Conservation (phyloP, 169 alveolate species). For the Hepatocystis sp. region DNA sequence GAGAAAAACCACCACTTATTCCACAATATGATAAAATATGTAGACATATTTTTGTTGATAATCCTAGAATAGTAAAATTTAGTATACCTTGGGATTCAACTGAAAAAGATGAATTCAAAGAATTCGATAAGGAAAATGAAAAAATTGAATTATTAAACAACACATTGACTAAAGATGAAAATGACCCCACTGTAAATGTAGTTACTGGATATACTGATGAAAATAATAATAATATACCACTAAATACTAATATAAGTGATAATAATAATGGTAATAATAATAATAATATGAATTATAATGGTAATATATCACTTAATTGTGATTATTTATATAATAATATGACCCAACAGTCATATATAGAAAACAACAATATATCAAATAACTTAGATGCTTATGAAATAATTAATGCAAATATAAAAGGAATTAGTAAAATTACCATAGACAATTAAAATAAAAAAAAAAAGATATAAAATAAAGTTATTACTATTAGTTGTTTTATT, state of each 20-base stretch:
- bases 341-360: constrained; percentile 4
- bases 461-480: too few relatives aligned
- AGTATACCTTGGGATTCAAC: constrained; percentile 95
- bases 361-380: constrained; percentile 19
- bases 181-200: constrained; percentile 23
- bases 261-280: constrained; percentile 4
- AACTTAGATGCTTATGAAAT: constrained; percentile 64
- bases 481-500: too few relatives aligned
- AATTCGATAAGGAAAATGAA: constrained; percentile 76
- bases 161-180: constrained; percentile 51
- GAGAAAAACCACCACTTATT: constrained; percentile 95
- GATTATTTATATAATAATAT: background rate
- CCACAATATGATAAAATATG: constrained; percentile 93
- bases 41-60: constrained; percentile 93
- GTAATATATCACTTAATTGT: background rate
- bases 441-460: constrained; percentile 52
- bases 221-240: constrained; percentile 2
- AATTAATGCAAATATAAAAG: constrained; percentile 68
- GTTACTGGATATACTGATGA: constrained; percentile 45
- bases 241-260: background rate
- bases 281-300: background rate
- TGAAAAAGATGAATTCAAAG: constrained; percentile 78
- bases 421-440: constrained; percentile 62
- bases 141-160: constrained; percentile 61
- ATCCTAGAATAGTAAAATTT: constrained; percentile 98